Base-by-base conservation (phyloP, 495 filamentous ascomycete genomes). In the Penicillium flavigenum region DNA sequence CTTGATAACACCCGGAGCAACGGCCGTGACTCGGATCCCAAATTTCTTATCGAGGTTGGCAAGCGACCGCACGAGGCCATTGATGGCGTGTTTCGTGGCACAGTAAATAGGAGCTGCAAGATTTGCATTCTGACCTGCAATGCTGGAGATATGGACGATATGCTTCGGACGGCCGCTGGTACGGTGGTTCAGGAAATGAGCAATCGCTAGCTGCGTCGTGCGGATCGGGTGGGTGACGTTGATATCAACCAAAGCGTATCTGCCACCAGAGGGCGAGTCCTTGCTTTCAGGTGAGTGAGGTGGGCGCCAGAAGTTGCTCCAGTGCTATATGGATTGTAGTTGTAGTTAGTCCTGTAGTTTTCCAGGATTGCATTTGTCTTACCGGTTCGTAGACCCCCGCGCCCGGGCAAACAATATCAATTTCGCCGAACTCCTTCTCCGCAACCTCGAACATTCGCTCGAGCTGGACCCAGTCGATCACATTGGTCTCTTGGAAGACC, bases 211-310 rank as follows among this genome's bases (percentile, higher is more conserved):
- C 62, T 88, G 86, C 12, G 84, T 86, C 7, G 77, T 74, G 51
- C 85, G 84, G 66, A 89, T 88, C 0, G 86, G 86, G 66, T 88
- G 86, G 6, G 83, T 87, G 58, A 88, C 47, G 66, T 88, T 88
- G 72, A 89, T 85, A 64, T 88, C 85, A 34, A 89, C 36, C 54
- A 72, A 58, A 19, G 79, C 79, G 63, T 88, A 89, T 51, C 76
- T 72, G 51, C 78, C 75, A 1, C 74, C 63, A 24, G 68, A 57
- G 4, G 63, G 67, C 2, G 71, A 43, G 60, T 87, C 85, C 53
- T 74, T 79, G 43, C 82, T 83, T 32, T 53, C 10, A 66, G 60
- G 0, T 73, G 44, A 0, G 70, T 66, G 43, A 8, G 86, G 86
- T 5, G 85, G 85, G 31, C 80, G 76, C 85, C 84, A 88, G 76